Conservation (phyloP, 257 asterid species). For the Eucommia ulmoides region DNA sequence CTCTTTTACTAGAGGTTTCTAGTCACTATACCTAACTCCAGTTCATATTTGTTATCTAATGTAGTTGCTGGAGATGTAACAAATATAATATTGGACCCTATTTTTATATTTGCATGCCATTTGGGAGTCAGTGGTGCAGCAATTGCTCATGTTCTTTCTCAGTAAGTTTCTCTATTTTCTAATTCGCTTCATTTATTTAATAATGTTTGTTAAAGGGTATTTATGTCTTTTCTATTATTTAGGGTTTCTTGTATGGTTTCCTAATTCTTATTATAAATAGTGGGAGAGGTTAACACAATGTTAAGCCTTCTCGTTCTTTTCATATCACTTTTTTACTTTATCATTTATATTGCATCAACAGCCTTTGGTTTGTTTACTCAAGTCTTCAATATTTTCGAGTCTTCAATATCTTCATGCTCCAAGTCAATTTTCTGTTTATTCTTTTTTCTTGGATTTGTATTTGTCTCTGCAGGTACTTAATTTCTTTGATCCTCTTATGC, state of each 20-base stretch:
- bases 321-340: too few species aligned
- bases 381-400: too few species aligned
- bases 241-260: too few species aligned
- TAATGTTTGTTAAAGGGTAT: too few species aligned
- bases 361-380: too few species aligned
- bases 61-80: conserved; percentile 73
- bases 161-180: conserved; percentile 29
- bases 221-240: too few species aligned
- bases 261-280: too few species aligned
- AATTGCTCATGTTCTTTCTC: conserved; percentile 90
- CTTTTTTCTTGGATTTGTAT: neutral
- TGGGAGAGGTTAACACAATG: too few species aligned
- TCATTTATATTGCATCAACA: too few species aligned
- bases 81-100: conserved; percentile 77
- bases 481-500: conserved; percentile 49
- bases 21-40: neutral
- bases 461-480: conserved; percentile 48
- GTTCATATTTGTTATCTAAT: neutral
- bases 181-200: too few species aligned
- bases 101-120: conserved; percentile 54
- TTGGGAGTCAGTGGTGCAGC: conserved; percentile 85
- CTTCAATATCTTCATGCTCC: neutral
- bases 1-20: neutral
- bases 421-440: neutral
- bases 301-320: too few species aligned